Evolutionary conservation across 352 stramenopile species (phyloP).

Genomic region (Sclerospora graminicola): DNA sequence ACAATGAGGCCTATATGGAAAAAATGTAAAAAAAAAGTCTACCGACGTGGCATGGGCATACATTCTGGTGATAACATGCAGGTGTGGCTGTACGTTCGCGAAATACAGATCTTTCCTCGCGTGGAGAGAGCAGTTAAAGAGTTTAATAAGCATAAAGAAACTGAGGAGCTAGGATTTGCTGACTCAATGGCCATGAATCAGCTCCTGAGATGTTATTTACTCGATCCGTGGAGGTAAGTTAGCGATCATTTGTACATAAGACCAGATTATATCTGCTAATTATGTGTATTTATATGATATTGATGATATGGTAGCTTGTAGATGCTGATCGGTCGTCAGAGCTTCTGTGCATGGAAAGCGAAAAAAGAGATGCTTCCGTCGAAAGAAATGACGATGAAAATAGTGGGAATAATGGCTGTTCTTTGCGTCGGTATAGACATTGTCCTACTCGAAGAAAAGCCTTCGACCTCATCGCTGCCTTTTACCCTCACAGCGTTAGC

Average conservation of each 20-base stretch:
- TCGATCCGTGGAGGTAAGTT: conserved; percentile 57
- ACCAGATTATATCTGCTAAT: not conserved
- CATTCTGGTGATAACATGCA: conserved; percentile 78
- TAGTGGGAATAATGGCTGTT: conserved; percentile 39
- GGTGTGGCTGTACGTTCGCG: conserved; percentile 71
- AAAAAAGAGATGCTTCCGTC: conserved; percentile 19
- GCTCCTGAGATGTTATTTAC: conserved; percentile 78
- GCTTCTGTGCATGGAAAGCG: conserved; percentile 29
- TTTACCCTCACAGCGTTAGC: conserved; percentile 19
- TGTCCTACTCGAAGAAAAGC: conserved; percentile 51
- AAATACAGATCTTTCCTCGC: conserved; percentile 71
- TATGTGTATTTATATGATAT: conserved; percentile 2
- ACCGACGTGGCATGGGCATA: conserved; percentile 75
- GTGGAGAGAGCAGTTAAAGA: conserved; percentile 50
- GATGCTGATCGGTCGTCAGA: conserved; percentile 34
- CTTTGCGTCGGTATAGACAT: conserved; percentile 51
- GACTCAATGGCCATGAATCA: conserved; percentile 74
- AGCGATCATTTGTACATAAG: not conserved
- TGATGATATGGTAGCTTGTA: conserved; percentile 22
- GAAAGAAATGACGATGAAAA: conserved; percentile 26
- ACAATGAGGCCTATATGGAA: too few relatives aligned
- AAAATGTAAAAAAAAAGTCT: too few relatives aligned
- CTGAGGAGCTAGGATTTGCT: conserved; percentile 65
- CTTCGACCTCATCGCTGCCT: conserved; percentile 24
- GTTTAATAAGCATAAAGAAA: conserved; percentile 46